phyloP scores from a whole-genome alignment of 768 basidiomycete genomes.

The Serendipita sp. region DNA sequence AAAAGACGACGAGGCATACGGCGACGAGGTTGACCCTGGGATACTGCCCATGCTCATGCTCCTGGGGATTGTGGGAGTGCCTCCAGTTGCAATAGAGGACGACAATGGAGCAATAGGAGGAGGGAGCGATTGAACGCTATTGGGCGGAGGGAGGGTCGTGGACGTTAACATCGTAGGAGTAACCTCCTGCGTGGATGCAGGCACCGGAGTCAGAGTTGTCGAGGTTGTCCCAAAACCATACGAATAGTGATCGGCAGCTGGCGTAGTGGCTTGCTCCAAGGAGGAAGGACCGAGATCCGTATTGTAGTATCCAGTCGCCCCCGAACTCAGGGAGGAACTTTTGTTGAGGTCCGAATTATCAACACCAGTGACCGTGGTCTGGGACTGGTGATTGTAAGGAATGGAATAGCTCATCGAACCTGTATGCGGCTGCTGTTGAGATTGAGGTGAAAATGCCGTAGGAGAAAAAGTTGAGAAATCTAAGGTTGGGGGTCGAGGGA shows the following conservation, averaged over 20 bases:
- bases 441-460: too few species aligned
- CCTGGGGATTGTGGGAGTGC: neutral
- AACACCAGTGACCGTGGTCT: neutral
- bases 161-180: neutral
- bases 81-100: slow-evolving; percentile 1
- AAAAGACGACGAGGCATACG: neutral
- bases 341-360: neutral
- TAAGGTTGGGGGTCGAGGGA: neutral
- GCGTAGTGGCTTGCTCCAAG: neutral
- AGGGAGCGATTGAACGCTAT: neutral
- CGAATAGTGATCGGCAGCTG: neutral
- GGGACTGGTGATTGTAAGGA: too few species aligned
- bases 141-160: neutral
- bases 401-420: neutral
- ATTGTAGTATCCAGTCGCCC: neutral
- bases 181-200: neutral
- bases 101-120: neutral
- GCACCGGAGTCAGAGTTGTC: neutral
- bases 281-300: neutral
- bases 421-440: neutral
- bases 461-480: neutral
- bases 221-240: neutral
- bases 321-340: neutral
- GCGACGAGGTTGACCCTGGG: neutral
- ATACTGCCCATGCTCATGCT: slow-evolving; percentile 4